Evolutionary conservation across 1,139 yeast genomes (phyloP), one percentile per base, ranked within the genome.

Genomic region (Yamadazyma jaroonii): DNA sequence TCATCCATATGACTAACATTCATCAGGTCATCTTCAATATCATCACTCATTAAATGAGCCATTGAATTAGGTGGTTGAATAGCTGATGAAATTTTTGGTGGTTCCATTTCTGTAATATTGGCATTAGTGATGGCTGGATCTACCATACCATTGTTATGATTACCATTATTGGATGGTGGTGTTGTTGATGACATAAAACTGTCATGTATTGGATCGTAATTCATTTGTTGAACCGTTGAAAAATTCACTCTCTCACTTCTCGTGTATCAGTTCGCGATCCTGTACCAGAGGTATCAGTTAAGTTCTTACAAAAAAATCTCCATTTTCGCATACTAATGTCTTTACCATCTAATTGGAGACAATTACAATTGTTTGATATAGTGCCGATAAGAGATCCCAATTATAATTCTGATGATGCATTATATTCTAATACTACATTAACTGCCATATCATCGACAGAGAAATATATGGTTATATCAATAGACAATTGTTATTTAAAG

Each of bases 371-470:
- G 60, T 89, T 86, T 59, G 96, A 89, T 41, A 73, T 79, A 34
- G 73, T 81, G 1, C 97, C 97, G 5, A 83, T 92, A 26, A 68
- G 81, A 47, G 97, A 92, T 56, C 97, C 97, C 6, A 67, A 75
- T 42, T 72, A 75, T 45, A 81, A 80, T n/a, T 66, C 84, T 0
- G 69, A 69, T 3, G 69, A 73, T 5, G 81, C 86, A 0, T 65
- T 89, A 25, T 90, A 83, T 57, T 85, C 95, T n/a, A 96, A 87
- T 53, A 80, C 90, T 1, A 67, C 81, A 6, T 57, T 89, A 26
- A 72, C 84, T 2, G 76, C 88, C 2, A 74, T 83, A 9, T 62
- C 81, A 50, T 61, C 85, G 26, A 68, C 81, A 7, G 61, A 67
- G 3, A 68, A 73, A 6, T 72, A 72, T 41, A 59, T 89, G 20